Evolutionary conservation across 306 rosid species (phyloP).

Genomic region (Quercus parvula): DNA sequence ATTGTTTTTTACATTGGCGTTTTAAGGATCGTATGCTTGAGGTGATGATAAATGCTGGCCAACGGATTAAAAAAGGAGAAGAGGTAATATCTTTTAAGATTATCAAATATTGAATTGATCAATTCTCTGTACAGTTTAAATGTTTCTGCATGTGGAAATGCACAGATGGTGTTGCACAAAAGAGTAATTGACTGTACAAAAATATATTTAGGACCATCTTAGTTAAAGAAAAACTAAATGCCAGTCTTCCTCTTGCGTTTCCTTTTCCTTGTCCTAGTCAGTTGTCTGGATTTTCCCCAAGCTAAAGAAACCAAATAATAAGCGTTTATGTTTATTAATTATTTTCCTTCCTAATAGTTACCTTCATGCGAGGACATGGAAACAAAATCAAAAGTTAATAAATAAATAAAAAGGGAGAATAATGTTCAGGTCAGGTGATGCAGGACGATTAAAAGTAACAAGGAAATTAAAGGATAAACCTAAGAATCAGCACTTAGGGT

Average conservation of each 20-base stretch:
- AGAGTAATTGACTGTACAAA: not conserved
- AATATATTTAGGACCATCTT: not conserved
- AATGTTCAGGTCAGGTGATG: not conserved
- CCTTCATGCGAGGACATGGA: not conserved
- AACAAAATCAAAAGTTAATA: not conserved
- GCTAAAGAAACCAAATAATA: too few relatives aligned
- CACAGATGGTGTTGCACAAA: not conserved
- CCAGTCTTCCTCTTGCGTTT: too few relatives aligned
- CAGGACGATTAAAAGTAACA: too few relatives aligned
- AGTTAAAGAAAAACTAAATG: too few relatives aligned
- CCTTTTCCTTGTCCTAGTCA: too few relatives aligned
- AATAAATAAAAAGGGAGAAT: not conserved
- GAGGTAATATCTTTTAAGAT: slow-evolving; percentile 55
- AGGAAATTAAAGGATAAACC: too few relatives aligned
- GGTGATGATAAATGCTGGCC: slow-evolving; percentile 97
- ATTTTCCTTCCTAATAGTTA: not conserved
- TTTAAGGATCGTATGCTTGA: slow-evolving; percentile 95
- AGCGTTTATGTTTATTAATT: not conserved
- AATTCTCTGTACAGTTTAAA: slow-evolving; percentile 2
- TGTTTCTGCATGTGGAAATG: not conserved
- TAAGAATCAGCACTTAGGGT: too few relatives aligned
- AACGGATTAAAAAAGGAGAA: slow-evolving; percentile 75
- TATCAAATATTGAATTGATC: slow-evolving; percentile 11
- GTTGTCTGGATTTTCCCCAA: too few relatives aligned
- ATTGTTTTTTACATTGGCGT: slow-evolving; percentile 98